Evolutionary conservation across 768 basidiomycete species (phyloP).

Genomic region (Termitomyces sp.): DNA sequence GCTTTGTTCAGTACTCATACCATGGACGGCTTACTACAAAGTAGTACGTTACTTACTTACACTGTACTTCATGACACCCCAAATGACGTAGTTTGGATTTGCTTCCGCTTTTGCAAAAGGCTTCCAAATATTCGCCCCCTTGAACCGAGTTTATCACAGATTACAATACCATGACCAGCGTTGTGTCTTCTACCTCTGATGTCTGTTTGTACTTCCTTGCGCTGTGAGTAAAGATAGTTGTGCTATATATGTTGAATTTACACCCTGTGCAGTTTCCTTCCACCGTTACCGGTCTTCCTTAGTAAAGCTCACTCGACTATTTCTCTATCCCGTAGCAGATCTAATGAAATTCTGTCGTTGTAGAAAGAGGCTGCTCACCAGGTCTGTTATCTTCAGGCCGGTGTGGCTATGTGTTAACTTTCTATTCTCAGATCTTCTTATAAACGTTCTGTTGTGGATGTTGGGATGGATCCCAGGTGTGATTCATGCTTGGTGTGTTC

Average conservation of each 20-base stretch:
- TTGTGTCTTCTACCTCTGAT: background rate
- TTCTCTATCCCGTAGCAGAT: background rate
- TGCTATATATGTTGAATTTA: background rate
- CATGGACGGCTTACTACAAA: too few species aligned
- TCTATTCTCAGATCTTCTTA: conserved; percentile 23
- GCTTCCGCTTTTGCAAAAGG: too few species aligned
- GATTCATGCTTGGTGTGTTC: conserved; percentile 30
- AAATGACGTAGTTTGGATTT: background rate
- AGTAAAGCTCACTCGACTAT: background rate
- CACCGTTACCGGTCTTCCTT: background rate
- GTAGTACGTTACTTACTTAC: too few species aligned
- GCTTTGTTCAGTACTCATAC: too few species aligned
- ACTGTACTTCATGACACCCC: too few species aligned
- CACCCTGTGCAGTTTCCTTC: background rate
- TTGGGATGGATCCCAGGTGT: conserved; percentile 52
- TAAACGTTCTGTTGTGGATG: conserved; percentile 33
- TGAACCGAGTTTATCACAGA: background rate
- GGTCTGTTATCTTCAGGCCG: conserved; percentile 1
- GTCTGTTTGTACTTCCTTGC: conserved; percentile 1
- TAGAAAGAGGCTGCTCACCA: conserved; percentile 12
- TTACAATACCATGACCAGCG: background rate
- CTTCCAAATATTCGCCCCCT: too few species aligned
- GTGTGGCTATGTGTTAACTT: background rate
- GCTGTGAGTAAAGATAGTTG: background rate
- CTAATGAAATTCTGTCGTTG: background rate